Evolutionary conservation across 2,329 filamentous ascomycete genomes (phyloP), one percentile per base, ranked within the genome.

Genomic region (Fusarium abutilonis): DNA sequence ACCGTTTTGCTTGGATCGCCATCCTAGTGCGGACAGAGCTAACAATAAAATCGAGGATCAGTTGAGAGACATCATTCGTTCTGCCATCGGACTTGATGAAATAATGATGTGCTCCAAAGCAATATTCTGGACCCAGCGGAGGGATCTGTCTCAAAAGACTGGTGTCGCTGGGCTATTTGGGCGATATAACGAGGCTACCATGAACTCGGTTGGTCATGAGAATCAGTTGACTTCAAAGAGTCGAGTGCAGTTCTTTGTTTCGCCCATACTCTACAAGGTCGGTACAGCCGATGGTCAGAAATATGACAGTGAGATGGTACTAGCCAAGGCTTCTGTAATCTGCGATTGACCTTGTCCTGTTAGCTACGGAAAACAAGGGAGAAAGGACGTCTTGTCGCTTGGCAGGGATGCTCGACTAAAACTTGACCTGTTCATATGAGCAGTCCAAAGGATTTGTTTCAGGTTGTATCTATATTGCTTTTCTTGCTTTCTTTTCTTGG

Each of bases 41-140:
- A 23, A 56, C 4, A 17, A 4, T 1, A 26, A 15, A 9, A 10
- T 47, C 0, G 9, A 0, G 0, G 15, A 56, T 0, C 32, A 54
- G 0, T 11, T 69, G 7, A 52, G n/a, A 0, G 11, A 0, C 1
- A 59, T 69, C 6, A 0, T 69, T 0, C 0, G 6, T 2, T 14
- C 39, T 10, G 66, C 61, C 1, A 4, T 54, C 3, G 39, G 63
- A 4, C 9, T 69, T 0, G 63, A 69, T 28, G 2, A 15, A 6
- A 54, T 64, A 4, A 19, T 58, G 5, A 46, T 63, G 52, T 0
- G 36, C 7, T 67, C 66, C 10, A 63, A 44, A 0, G 53, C 65
- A 6, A 14, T 63, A 3, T 63, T 56, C 1, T 0, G 10, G 1
- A 3, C 42, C 1, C 3, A n/a, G 0, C 60, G 52, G 56, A 3